phyloP scores from a whole-genome alignment of 495 filamentous ascomycete genomes.

The Xylaria telfairii region DNA sequence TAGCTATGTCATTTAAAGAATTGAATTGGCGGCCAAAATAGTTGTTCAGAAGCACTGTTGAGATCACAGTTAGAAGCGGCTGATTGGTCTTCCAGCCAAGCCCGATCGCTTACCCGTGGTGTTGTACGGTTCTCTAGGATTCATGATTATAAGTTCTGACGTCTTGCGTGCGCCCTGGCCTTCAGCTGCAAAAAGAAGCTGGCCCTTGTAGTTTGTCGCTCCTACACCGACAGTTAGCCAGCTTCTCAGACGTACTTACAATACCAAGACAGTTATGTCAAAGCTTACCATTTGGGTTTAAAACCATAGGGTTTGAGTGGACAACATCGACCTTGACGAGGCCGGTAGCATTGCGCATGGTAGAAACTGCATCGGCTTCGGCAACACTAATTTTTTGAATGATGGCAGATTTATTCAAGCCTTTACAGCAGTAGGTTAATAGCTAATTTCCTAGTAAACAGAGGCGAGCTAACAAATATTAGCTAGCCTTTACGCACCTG shows the following conservation, averaged over 20 bases:
- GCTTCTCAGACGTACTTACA: neutral
- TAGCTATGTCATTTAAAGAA: slow-evolving; percentile 63
- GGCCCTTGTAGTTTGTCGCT: slow-evolving; percentile 53
- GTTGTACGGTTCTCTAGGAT: slow-evolving; percentile 56
- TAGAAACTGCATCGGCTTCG: slow-evolving; percentile 47
- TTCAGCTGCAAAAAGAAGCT: slow-evolving; percentile 53
- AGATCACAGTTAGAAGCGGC: neutral
- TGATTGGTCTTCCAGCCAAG: too few relatives aligned
- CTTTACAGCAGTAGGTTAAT: neutral
- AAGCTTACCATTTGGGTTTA: slow-evolving; percentile 57
- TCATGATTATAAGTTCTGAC: slow-evolving; percentile 53
- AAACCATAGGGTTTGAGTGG: slow-evolving; percentile 43
- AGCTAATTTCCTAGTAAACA: neutral
- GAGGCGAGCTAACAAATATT: neutral
- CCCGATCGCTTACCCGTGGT: slow-evolving; percentile 40
- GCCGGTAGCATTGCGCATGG: slow-evolving; percentile 48
- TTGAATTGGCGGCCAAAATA: slow-evolving; percentile 67
- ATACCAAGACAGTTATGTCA: too few relatives aligned
- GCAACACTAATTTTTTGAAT: slow-evolving; percentile 56
- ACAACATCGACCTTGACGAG: slow-evolving; percentile 48
- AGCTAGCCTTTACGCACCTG: slow-evolving; percentile 31
- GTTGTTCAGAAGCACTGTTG: slow-evolving; percentile 51
- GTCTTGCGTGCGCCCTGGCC: slow-evolving; percentile 53
- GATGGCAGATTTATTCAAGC: slow-evolving; percentile 57
- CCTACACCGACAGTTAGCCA: slow-evolving; percentile 38